phyloP scores from a whole-genome alignment of 768 basidiomycete genomes.

The Rhodotorula sphaerocarpa region DNA sequence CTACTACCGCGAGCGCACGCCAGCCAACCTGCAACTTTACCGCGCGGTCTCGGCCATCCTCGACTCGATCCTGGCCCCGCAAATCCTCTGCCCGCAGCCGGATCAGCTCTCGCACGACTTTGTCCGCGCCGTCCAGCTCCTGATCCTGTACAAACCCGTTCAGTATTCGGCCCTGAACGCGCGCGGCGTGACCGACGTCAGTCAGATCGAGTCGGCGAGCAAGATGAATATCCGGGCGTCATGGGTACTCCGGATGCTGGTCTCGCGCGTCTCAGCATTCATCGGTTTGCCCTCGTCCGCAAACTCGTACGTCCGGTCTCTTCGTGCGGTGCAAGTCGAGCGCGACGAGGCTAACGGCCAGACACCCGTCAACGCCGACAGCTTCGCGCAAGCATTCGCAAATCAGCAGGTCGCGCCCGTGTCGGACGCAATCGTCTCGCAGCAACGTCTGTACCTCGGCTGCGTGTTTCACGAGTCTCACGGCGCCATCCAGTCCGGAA shows the following conservation, averaged over 20 bases:
- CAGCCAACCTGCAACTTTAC: slow-evolving; percentile 20
- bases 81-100: slow-evolving; percentile 32
- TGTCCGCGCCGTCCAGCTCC: slow-evolving; percentile 23
- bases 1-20: slow-evolving; percentile 29
- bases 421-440: slow-evolving; percentile 19
- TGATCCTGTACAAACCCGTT: slow-evolving; percentile 32
- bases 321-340: fast-evolving
- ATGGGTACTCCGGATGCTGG: slow-evolving; percentile 27
- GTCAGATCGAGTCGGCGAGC: slow-evolving; percentile 18
- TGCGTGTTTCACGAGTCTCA: slow-evolving; percentile 33
- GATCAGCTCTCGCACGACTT: slow-evolving; percentile 30
- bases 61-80: slow-evolving; percentile 28
- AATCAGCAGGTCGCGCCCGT: slow-evolving; percentile 16
- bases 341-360: background rate
- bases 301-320: background rate
- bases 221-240: slow-evolving; percentile 34
- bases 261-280: slow-evolving; percentile 14
- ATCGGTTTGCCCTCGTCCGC: slow-evolving; percentile 26
- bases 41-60: slow-evolving; percentile 22
- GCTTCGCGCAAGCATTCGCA: slow-evolving; percentile 29
- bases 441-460: slow-evolving; percentile 26
- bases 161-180: slow-evolving; percentile 24
- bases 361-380: background rate
- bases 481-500: slow-evolving; percentile 31
- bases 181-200: slow-evolving; percentile 12